These are phyloP conservation scores for Mucor irregularis DNA, from an alignment of 371 early-diverging fungal species.

Conservation along the genomic window DNA sequence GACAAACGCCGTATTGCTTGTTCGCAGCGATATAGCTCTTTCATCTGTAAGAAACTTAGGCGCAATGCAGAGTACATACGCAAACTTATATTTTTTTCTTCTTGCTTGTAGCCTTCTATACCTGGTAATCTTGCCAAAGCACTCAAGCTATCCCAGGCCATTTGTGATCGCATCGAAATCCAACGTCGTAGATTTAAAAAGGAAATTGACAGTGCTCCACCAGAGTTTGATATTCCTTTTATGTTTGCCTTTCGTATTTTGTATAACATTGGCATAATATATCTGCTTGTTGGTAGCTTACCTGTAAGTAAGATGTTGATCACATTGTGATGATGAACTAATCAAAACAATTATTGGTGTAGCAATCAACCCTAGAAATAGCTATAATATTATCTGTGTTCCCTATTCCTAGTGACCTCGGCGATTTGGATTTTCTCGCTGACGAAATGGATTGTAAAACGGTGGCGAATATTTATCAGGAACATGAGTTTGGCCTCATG, in stretches of 20 bases:
- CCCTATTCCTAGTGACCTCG: slow-evolving; percentile 32
- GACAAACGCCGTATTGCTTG: slow-evolving; percentile 36
- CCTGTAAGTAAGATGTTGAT: slow-evolving; percentile 23
- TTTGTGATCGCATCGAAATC: slow-evolving; percentile 45
- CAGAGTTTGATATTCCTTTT: slow-evolving; percentile 42
- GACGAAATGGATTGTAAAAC: slow-evolving; percentile 42
- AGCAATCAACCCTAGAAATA: slow-evolving; percentile 49
- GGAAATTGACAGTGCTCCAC: slow-evolving; percentile 7
- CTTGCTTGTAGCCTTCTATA: slow-evolving; percentile 35
- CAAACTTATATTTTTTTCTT: neutral
- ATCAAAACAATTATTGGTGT: neutral
- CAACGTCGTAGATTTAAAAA: slow-evolving; percentile 35
- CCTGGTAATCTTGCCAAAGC: slow-evolving; percentile 43
- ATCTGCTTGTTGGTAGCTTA: slow-evolving; percentile 43
- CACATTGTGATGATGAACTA: neutral
- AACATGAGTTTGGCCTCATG: slow-evolving; percentile 46
- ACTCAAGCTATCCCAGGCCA: slow-evolving; percentile 35
- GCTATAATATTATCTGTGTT: slow-evolving; percentile 51
- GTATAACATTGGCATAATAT: slow-evolving; percentile 46
- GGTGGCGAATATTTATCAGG: slow-evolving; percentile 30
- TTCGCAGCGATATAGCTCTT: slow-evolving; percentile 42
- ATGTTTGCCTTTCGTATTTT: slow-evolving; percentile 49
- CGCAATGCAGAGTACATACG: too few relatives aligned
- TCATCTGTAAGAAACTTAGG: slow-evolving; percentile 41
- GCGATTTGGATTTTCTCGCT: slow-evolving; percentile 36